Percentiles rank a stretch among this genome's conserved stretches.
These are phyloP conservation scores for Amauroascus verrucosus DNA, from an alignment of 2,329 filamentous ascomycete species.

Conservation along the genomic window DNA sequence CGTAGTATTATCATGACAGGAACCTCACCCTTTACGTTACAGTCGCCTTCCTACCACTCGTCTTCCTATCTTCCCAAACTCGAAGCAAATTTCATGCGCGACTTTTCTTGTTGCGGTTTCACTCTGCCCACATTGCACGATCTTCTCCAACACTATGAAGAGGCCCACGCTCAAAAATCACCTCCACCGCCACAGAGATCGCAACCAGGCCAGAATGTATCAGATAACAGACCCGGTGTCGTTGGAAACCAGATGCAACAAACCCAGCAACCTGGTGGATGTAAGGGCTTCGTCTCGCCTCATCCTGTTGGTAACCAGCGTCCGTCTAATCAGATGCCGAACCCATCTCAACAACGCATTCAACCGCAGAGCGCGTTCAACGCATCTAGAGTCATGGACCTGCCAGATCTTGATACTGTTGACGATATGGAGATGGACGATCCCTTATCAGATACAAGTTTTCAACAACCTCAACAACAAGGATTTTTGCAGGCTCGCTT, in stretches of 20 bases:
- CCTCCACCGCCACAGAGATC: constrained; percentile 40
- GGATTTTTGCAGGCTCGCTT: constrained; percentile 56
- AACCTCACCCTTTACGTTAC: constrained; percentile 82
- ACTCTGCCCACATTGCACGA: constrained; percentile 88
- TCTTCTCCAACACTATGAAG: constrained; percentile 91
- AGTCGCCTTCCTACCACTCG: constrained; percentile 92
- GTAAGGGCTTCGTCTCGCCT: constrained; percentile 5
- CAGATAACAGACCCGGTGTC: constrained; percentile 8
- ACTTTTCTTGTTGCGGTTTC: constrained; percentile 89
- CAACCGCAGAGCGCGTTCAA: constrained; percentile 18
- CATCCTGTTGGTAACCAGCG: constrained; percentile 15
- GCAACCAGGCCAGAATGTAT: constrained; percentile 35
- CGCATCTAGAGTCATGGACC: constrained; percentile 21
- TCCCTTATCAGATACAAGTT: constrained; percentile 47
- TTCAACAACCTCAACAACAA: constrained; percentile 53
- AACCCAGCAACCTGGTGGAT: constrained; percentile 16
- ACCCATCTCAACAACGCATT: constrained; percentile 15
- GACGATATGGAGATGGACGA: constrained; percentile 94
- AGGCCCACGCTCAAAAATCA: constrained; percentile 70
- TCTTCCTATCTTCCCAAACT: constrained; percentile 93
- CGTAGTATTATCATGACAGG: constrained; percentile 84
- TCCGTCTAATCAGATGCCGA: constrained; percentile 15
- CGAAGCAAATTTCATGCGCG: constrained; percentile 94
- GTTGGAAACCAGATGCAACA: constrained; percentile 17
- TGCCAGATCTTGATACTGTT: constrained; percentile 32